Evolutionary conservation across 495 filamentous ascomycete species (phyloP).

Genomic region (Hypoxylon lienhwacheense): DNA sequence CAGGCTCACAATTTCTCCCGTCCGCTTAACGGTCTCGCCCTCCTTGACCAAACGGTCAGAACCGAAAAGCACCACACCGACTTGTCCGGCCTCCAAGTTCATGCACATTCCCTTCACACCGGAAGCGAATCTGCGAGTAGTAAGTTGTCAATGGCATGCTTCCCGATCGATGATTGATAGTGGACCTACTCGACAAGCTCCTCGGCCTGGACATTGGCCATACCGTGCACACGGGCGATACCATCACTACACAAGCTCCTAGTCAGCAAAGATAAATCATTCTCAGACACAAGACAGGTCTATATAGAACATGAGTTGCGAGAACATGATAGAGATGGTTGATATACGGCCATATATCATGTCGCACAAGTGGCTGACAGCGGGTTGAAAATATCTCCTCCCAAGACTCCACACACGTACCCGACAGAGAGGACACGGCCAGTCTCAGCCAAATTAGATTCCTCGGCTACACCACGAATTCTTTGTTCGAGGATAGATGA

Average conservation of each 20-base stretch:
- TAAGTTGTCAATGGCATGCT: constrained; percentile 34
- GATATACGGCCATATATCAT: background rate
- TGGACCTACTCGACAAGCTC: constrained; percentile 97
- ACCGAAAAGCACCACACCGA: constrained; percentile 99
- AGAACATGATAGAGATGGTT: background rate
- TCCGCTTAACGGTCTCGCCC: constrained; percentile 99
- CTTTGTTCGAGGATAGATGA: constrained; percentile 99
- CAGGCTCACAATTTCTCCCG: constrained; percentile 90
- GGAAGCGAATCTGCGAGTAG: constrained; percentile 96
- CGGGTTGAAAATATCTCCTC: constrained; percentile 37
- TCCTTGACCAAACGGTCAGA: constrained; percentile 99
- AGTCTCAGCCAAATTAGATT: constrained; percentile 94
- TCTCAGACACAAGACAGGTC: constrained; percentile 1
- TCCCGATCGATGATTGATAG: constrained; percentile 10
- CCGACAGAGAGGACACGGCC: constrained; percentile 98
- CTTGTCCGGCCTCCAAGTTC: constrained; percentile 99
- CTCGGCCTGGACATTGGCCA: constrained; percentile 99
- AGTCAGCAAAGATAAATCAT: constrained; percentile 44
- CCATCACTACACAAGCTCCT: constrained; percentile 73
- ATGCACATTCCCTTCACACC: constrained; percentile 99
- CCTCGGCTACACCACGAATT: constrained; percentile 96
- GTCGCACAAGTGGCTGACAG: constrained; percentile 7
- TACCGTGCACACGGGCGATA: constrained; percentile 99
- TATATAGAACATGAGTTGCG: background rate
- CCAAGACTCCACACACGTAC: constrained; percentile 75